Base-by-base conservation (phyloP, 1,284 basidiomycete species). In the Taiwanofungus camphoratus region DNA sequence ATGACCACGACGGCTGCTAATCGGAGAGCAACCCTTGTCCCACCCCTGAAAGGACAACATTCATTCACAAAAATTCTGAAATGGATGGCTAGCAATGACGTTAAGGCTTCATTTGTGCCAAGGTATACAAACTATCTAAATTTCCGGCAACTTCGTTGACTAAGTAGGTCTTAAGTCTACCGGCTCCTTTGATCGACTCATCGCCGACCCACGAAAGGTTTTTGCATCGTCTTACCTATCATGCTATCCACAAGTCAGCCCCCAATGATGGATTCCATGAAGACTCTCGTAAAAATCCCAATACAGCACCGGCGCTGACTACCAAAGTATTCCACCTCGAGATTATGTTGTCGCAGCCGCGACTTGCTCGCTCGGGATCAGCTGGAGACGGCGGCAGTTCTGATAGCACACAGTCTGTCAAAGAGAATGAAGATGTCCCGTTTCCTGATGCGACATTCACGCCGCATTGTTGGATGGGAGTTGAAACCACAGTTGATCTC, bases 161-260 rank as follows among this genome's bases (percentile, higher is more conserved):
- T 39, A 26, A 27, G 23, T 18, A 13, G 9, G 7, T 15, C 18
- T 24, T 40, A 42, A 84, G 82, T 57, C 54, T 76, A 23, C 78
- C 79, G 20, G 45, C 64, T 8, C 43, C 59, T 4, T 52, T 78
- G 31, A 58, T 71, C 26, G 59, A 67, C 36, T 55, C 61, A 9
- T 47, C 60, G 7, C 68, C 67, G 6, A 44, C 53, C 16, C 55
- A 66, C 46, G 71, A 71, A 47, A 66, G 54, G 41, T 48, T 69
- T 37, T 42, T 79, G 9, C 76, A 77, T 50, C 75, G 81, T 22
- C 58, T 87, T 21, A 55, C 77, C 36, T 87, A 87, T 56, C 70
- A 63, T 47, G 66, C 69, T 9, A 44, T 68, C 15, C 38, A 41
- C 5, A 15, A 42, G 21, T 5, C 29, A 19, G 26, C 19, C 40